phyloP scores from a whole-genome alignment of 2,329 filamentous ascomycete species.

The Penicillium polonicum region DNA sequence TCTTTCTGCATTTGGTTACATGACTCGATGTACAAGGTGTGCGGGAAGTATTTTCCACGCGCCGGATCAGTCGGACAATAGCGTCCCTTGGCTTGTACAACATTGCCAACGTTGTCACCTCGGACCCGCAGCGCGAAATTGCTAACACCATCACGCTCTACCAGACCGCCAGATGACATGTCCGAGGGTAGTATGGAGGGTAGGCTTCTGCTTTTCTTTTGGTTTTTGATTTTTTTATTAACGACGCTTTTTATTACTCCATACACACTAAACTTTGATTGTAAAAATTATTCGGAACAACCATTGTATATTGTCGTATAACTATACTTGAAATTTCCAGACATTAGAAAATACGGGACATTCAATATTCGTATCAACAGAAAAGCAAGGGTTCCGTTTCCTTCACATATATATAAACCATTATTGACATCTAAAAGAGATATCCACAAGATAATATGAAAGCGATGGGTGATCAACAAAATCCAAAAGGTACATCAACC shows the following conservation, averaged over 20 bases:
- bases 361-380: constrained; percentile 1
- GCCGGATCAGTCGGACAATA: not conserved
- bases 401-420: constrained; percentile 4
- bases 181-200: not conserved
- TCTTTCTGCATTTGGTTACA: not conserved
- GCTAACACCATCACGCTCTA: not conserved
- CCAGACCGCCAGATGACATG: not conserved
- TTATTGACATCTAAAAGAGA: constrained; percentile 7
- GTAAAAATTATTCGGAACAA: not conserved
- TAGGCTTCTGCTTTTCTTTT: not conserved
- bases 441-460: constrained; percentile 5
- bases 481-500: not conserved
- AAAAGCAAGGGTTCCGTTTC: not conserved
- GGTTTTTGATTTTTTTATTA: not conserved
- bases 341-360: not conserved
- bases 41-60: not conserved
- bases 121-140: not conserved
- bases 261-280: not conserved
- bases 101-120: not conserved
- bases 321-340: not conserved
- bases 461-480: not conserved
- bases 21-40: not conserved
- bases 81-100: not conserved
- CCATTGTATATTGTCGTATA: not conserved
- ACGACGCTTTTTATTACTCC: not conserved